Percentiles rank a stretch among this genome's conserved stretches.
Evolutionary conservation across 2,329 filamentous ascomycete genomes (phyloP).

Genomic region (Calonectria multiphialidica): DNA sequence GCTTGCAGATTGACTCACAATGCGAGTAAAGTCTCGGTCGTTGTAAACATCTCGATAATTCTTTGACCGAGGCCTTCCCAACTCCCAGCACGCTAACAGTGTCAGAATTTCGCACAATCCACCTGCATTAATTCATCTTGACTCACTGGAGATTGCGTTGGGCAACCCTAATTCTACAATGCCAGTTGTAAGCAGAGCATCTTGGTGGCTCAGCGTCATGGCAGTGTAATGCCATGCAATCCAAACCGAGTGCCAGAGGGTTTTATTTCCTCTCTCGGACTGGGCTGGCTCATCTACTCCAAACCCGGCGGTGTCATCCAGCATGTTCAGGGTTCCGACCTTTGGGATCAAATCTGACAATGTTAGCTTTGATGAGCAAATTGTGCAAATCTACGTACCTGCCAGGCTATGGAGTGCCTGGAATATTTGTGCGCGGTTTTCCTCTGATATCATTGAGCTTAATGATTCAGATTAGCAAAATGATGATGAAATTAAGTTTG

Average conservation of each 20-base stretch:
- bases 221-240: slow-evolving; percentile 26
- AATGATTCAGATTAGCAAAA: not conserved
- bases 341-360: slow-evolving; percentile 21
- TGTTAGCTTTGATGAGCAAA: not conserved
- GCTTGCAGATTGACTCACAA: not conserved
- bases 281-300: slow-evolving; percentile 1
- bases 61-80: slow-evolving; percentile 24
- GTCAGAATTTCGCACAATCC: not conserved
- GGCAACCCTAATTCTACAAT: slow-evolving; percentile 23
- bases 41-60: slow-evolving; percentile 23
- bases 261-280: slow-evolving; percentile 5
- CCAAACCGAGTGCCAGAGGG: slow-evolving; percentile 26
- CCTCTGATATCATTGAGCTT: slow-evolving; percentile 24
- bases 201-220: slow-evolving; percentile 25
- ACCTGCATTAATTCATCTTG: not conserved
- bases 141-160: slow-evolving; percentile 21
- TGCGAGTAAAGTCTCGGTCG: slow-evolving; percentile 21
- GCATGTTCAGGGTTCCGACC: slow-evolving; percentile 10
- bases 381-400: not conserved
- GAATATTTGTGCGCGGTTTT: slow-evolving; percentile 23
- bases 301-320: slow-evolving; percentile 15
- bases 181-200: slow-evolving; percentile 21
- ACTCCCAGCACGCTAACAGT: slow-evolving; percentile 17
- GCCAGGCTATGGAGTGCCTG: slow-evolving; percentile 22
- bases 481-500: not conserved